Evolutionary conservation across 495 filamentous ascomycete genomes (phyloP), one percentile per base, ranked within the genome.

Genomic region (Aspergillus egyptiacus): DNA sequence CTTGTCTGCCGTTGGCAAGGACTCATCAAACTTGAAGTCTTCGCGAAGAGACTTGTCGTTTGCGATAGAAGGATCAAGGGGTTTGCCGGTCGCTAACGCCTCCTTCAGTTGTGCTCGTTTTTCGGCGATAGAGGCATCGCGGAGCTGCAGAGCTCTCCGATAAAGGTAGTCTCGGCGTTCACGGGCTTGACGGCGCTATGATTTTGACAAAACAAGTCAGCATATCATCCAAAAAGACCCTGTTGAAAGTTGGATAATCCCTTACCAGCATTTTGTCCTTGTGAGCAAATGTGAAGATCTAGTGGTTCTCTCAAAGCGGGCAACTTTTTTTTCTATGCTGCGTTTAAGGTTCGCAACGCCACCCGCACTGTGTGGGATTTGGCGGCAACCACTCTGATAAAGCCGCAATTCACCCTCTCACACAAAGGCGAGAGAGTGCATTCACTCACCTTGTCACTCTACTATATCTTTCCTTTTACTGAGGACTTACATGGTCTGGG

Each of bases 161-260:
- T 96, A 95, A 59, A 99, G 85, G 68, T 96, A 99, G 60, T 99
- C 93, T 36, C 91, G 79, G 56, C 93, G 81, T 68, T 91, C 82
- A 51, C 89, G 83, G 55, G 85, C 82, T 82, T 91, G 85, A 76
- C 79, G 69, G 55, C 81, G 71, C 77, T 79, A 50, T 25, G 39
- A 37, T 53, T 63, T 46, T 62, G 48, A 38, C 3, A 17, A 14
- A 15, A 51, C 14, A 14, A 15, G 25, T 57, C 22, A 31, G 23
- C 33, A 22, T 13, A 6, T 32, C 8, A 9, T 31, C 15, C 19
- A 23, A 36, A 39, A n/a, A 19, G 2, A 33, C 15, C 32, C 11
- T n/a, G 1, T 14, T 18, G 0, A 19, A 6, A 15, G 1, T 2
- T 17, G 14, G 15, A 50, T 24, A 38, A 23, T 19, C 8, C 65